These are phyloP conservation scores for Phytophthora melonis DNA, from an alignment of 352 stramenopile species.

Conservation along the genomic window DNA sequence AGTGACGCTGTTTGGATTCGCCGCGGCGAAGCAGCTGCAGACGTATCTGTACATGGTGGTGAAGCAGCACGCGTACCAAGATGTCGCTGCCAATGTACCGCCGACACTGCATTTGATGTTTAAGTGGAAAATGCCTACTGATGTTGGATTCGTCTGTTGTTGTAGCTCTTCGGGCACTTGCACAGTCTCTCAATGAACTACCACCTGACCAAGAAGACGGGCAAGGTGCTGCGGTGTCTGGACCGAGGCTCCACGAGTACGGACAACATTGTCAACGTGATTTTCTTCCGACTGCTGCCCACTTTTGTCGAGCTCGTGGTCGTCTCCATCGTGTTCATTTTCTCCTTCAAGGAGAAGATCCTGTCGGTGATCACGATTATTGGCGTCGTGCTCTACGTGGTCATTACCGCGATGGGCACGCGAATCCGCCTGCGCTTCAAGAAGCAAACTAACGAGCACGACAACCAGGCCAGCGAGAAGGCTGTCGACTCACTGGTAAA, in stretches of 20 bases:
- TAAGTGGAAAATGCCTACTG: too few relatives aligned
- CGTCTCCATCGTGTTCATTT: constrained; percentile 88
- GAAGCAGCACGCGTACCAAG: constrained; percentile 97
- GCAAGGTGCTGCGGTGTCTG: constrained; percentile 94
- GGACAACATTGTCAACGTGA: constrained; percentile 96
- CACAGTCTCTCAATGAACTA: constrained; percentile 97
- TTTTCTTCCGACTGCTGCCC: constrained; percentile 97
- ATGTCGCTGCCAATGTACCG: constrained; percentile 85
- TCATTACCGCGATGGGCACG: constrained; percentile 89
- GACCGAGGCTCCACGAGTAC: constrained; percentile 89
- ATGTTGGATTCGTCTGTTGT: not conserved
- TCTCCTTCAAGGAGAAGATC: constrained; percentile 93
- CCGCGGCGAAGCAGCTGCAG: constrained; percentile 94
- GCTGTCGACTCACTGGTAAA: constrained; percentile 97
- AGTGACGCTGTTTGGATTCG: constrained; percentile 74
- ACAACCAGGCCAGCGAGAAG: constrained; percentile 97
- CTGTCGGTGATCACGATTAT: constrained; percentile 90
- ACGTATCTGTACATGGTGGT: constrained; percentile 94
- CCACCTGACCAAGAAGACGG: constrained; percentile 97
- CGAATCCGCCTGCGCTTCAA: constrained; percentile 88
- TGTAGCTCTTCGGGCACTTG: constrained; percentile 93
- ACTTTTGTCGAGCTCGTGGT: constrained; percentile 96
- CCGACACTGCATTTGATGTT: too few relatives aligned
- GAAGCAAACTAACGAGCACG: constrained; percentile 93
- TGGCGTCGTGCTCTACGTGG: constrained; percentile 94